Percentiles rank a stretch among this genome's conserved stretches.
phyloP scores from a whole-genome alignment of 148 eudicot species.

The Spergularia marina region DNA sequence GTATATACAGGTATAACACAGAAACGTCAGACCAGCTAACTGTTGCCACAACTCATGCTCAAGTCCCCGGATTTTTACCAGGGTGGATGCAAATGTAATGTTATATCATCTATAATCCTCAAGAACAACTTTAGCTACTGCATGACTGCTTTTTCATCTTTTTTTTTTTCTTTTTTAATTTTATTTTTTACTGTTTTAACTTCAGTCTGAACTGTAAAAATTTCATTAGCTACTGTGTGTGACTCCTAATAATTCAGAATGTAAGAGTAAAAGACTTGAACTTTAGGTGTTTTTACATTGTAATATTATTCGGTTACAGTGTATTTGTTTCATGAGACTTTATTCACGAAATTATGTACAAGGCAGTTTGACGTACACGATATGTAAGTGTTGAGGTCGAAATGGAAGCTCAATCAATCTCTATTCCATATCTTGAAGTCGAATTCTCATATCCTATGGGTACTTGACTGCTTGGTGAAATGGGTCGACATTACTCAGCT shows the following conservation, averaged over 20 bases:
- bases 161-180: not conserved
- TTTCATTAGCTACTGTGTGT: constrained; percentile 23
- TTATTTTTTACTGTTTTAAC: not conserved
- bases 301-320: not conserved
- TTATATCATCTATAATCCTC: not conserved
- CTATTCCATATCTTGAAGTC: too few species aligned
- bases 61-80: constrained; percentile 61
- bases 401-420: too few species aligned
- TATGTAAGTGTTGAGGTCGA: too few species aligned
- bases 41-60: constrained; percentile 48
- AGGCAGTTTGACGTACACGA: too few species aligned
- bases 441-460: too few species aligned
- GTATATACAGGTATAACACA: constrained; percentile 47
- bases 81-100: constrained; percentile 56
- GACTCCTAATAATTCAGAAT: constrained; percentile 20
- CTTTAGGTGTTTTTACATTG: not conserved
- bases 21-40: constrained; percentile 58
- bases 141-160: constrained; percentile 6
- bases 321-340: not conserved
- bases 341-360: too few species aligned
- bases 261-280: not conserved
- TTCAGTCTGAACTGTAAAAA: constrained; percentile 32
- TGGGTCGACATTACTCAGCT: too few species aligned
- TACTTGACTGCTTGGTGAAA: too few species aligned
- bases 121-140: not conserved